Evolutionary conservation across 306 rosid species (phyloP), one percentile per base, ranked within the genome.

Genomic region (Cucurbita pepo): DNA sequence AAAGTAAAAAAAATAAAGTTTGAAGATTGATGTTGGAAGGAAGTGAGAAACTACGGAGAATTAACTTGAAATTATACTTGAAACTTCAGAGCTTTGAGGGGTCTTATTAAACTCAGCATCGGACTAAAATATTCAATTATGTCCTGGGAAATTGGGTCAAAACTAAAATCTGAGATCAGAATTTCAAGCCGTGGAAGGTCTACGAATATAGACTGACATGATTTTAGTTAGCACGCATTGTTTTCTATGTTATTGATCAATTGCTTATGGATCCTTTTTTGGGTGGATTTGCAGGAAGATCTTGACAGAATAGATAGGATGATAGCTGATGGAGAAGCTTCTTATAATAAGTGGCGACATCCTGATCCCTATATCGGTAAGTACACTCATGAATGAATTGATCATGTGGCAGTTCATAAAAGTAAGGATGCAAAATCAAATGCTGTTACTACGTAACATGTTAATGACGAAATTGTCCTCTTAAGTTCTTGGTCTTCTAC

Each of bases 311-410:
- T 93, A 53, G 98, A 93, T 73, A 86, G 83, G 78, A 57, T 93
- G 80, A 87, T 90, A 79, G 87, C 21, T 0, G 83, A 88, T 80
- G 98, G 78, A 25, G 97, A 90, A 83, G 96, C 89, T 47, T 10
- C 75, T 71, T 77, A 90, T 85, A 85, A 93, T 77, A 93, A 90
- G 85, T 93, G 89, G 88, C 88, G 98, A 59, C 98, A 93, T 79
- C 98, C 98, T 62, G 98, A 93, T 78, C 98, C 98, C 69, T 93
- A 93, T 77, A 85, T 93, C 9, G 98, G 98, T 93, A 85, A 72
- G 73, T 22, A 75, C 8, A 18, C 10, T 51, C 22, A 34, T 61
- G 22, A 47, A 38, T 34, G 30, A 52, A 45, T 45, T 19, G 55
- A 22, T 69, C 22, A 8, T 4, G 22, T 22, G 41, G 55, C 13